These are phyloP conservation scores for Paecilomyces formosus DNA, from an alignment of 2,329 filamentous ascomycete genomes.

Conservation along the genomic window DNA sequence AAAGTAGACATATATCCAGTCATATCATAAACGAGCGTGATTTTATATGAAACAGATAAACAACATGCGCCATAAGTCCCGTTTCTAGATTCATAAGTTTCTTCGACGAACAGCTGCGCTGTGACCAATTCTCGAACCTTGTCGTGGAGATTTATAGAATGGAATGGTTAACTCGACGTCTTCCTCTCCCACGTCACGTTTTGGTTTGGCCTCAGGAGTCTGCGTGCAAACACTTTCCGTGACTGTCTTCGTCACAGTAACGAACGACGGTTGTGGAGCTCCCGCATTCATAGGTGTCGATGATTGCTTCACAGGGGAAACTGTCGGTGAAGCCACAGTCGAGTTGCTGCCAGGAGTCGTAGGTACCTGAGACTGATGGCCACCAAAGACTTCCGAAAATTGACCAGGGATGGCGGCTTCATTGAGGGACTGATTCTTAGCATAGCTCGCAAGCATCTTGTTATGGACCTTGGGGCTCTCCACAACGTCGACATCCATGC, in stretches of 20 bases:
- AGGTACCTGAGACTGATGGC: conserved; percentile 4
- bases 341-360: background rate
- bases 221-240: background rate
- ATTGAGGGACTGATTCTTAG: conserved; percentile 27
- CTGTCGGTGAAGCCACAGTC: background rate
- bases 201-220: background rate
- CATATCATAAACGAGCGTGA: background rate
- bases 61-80: background rate
- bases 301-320: background rate
- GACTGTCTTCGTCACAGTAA: background rate
- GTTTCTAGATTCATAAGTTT: background rate
- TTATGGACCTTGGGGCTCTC: conserved; percentile 12
- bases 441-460: conserved; percentile 14
- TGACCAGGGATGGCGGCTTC: conserved; percentile 32
- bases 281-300: background rate
- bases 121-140: background rate
- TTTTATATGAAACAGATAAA: background rate
- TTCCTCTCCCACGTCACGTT: background rate
- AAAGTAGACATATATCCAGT: background rate
- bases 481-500: conserved; percentile 40
- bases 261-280: background rate
- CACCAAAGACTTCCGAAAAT: conserved; percentile 23
- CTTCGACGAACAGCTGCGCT: background rate
- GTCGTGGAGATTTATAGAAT: background rate
- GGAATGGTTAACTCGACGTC: background rate